These are phyloP conservation scores for Diaporthe sp. DNA, from an alignment of 2,329 filamentous ascomycete genomes.

Conservation along the genomic window DNA sequence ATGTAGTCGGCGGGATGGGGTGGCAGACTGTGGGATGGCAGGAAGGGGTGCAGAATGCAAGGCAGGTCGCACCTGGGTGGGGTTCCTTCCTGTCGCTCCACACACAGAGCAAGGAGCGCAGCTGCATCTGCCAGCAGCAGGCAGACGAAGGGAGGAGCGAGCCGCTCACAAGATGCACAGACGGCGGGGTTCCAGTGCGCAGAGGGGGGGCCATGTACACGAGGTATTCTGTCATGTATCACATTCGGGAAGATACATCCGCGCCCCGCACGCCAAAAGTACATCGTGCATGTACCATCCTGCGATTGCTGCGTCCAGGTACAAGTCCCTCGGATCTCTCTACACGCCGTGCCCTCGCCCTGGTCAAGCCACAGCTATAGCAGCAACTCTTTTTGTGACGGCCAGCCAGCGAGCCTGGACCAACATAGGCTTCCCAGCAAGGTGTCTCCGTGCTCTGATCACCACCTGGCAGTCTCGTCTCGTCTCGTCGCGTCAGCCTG, in stretches of 20 bases:
- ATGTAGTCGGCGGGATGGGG: conserved; percentile 26
- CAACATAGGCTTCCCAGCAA: not conserved
- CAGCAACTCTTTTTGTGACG: not conserved
- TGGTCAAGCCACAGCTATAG: conserved; percentile 1
- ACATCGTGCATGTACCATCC: not conserved
- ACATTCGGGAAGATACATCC: not conserved
- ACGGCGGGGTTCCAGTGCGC: not conserved
- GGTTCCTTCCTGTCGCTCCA: conserved; percentile 6
- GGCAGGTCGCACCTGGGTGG: conserved; percentile 6
- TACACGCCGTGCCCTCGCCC: not conserved
- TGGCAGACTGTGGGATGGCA: conserved; percentile 18
- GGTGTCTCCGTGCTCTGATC: not conserved
- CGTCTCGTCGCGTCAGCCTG: not conserved
- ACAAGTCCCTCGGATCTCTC: not conserved
- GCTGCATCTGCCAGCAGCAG: conserved; percentile 21
- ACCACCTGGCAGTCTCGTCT: not conserved
- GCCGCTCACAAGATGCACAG: conserved; percentile 26
- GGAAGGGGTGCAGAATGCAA: conserved; percentile 23
- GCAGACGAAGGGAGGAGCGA: conserved; percentile 21
- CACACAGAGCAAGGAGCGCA: conserved; percentile 8
- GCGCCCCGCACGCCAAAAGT: not conserved
- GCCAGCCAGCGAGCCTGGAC: not conserved
- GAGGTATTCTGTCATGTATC: not conserved
- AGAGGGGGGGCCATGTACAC: not conserved
- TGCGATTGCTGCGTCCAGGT: not conserved